Evolutionary conservation across 805 yeast species (phyloP).

Genomic region (Ogataea wickerhamii): DNA sequence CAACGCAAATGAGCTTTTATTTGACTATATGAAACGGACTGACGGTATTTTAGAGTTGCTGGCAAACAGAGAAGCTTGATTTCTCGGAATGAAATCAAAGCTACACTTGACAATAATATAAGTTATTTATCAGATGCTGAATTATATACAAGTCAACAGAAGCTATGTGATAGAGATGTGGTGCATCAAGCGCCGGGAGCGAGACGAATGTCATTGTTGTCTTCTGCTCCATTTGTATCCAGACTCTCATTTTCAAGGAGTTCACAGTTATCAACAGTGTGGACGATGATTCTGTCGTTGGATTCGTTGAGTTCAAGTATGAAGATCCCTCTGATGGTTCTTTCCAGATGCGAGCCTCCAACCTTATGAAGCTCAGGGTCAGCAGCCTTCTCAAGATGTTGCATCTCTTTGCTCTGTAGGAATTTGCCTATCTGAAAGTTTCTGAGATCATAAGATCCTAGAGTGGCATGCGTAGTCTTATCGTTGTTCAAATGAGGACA

Average conservation of each 20-base stretch:
- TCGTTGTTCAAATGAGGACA: slow-evolving; percentile 43
- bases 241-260: slow-evolving; percentile 43
- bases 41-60: slow-evolving; percentile 1
- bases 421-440: slow-evolving; percentile 19
- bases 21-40: not conserved
- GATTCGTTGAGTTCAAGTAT: slow-evolving; percentile 58
- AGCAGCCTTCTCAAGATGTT: not conserved
- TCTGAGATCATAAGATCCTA: slow-evolving; percentile 25
- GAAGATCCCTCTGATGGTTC: slow-evolving; percentile 52
- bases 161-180: not conserved
- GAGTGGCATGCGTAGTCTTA: slow-evolving; percentile 24
- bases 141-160: not conserved
- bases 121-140: too few species aligned
- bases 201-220: slow-evolving; percentile 15
- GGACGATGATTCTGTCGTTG: slow-evolving; percentile 55
- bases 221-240: slow-evolving; percentile 3
- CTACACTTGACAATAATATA: too few species aligned
- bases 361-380: slow-evolving; percentile 3
- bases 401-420: slow-evolving; percentile 7
- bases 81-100: not conserved
- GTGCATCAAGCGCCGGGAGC: slow-evolving; percentile 16
- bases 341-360: slow-evolving; percentile 25
- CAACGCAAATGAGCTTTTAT: not conserved
- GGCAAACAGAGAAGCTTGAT: not conserved
- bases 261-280: slow-evolving; percentile 65